These are phyloP conservation scores for Mallotus nudiflorus DNA, from an alignment of 345 rosid genomes.

Conservation along the genomic window DNA sequence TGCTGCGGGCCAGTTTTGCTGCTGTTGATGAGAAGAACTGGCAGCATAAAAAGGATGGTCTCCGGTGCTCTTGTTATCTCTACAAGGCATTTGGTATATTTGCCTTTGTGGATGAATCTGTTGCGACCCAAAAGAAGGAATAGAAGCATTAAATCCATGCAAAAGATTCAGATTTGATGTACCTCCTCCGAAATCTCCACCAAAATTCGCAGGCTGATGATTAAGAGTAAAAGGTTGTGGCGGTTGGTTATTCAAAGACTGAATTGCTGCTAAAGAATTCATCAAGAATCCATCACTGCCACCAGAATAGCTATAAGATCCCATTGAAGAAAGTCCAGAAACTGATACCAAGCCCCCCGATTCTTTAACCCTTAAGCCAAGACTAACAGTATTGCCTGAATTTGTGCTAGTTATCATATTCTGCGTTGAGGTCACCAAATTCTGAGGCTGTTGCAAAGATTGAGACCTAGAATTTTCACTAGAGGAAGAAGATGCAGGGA, in stretches of 20 bases:
- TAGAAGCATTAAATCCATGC: slow-evolving; percentile 26
- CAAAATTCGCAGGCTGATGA: slow-evolving; percentile 19
- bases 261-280: slow-evolving; percentile 16
- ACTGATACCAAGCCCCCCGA: slow-evolving; percentile 21
- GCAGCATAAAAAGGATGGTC: slow-evolving; percentile 25
- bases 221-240: slow-evolving; percentile 20
- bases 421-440: slow-evolving; percentile 7
- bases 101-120: slow-evolving; percentile 32
- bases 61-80: slow-evolving; percentile 5
- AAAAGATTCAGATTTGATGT: slow-evolving; percentile 40
- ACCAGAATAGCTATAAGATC: slow-evolving; percentile 28
- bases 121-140: slow-evolving; percentile 28
- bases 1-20: slow-evolving; percentile 31
- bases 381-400: slow-evolving; percentile 17
- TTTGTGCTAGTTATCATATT: slow-evolving; percentile 18
- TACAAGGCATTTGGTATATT: slow-evolving; percentile 22
- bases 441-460: no score
- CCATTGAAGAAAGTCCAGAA: slow-evolving; percentile 24
- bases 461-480: slow-evolving; percentile 30
- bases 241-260: slow-evolving; percentile 19
- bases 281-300: slow-evolving; percentile 21
- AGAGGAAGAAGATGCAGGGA: slow-evolving; percentile 17
- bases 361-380: slow-evolving; percentile 19
- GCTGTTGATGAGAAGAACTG: slow-evolving; percentile 17
- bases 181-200: slow-evolving; percentile 20